Evolutionary conservation across 2,329 filamentous ascomycete species (phyloP), one percentile per base, ranked within the genome.

Genomic region (Xylaria sp.): DNA sequence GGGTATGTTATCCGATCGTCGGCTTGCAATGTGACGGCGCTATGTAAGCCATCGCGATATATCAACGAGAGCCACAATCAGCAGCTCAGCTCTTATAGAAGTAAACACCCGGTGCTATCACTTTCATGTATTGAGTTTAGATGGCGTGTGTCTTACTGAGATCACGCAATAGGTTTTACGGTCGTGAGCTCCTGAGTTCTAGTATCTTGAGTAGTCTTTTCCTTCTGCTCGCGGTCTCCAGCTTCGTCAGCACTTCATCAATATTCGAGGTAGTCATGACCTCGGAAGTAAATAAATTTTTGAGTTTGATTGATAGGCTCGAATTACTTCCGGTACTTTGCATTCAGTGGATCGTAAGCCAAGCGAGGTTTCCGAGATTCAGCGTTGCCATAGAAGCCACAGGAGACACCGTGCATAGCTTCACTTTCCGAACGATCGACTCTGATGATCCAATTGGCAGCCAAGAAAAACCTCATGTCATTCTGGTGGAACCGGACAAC

Each of bases 321-420:
- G 62, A 59, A 9, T 51, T 17, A 26, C 23, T 33, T 59, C 31
- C 13, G 54, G 33, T 10, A 1, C 33, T 17, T 33, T 59, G 44
- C 23, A 40, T 7, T 15, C 62, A 6, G 5, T 64, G 20, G 49
- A 56, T 23, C 23, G 23, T 23, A 23, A 48, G 11, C 36, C 65
- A n/a, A 66, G 63, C 11, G 66, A 69, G 46, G 36, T 63, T 11
- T 36, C 42, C 4, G 11, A 63, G 31, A 38, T 6, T 66, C 2
- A 38, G 10, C 17, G 33, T 65, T 17, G 62, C 46, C 26, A 65
- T 66, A 6, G 65, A 72, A 53, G 63, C 63, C 23, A 53, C 63
- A 17, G 40, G 38, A 2, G 17, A 71, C 49, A 71, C 58, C 33
- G 70, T 54, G 23, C 6, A 46, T 59, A 26, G 9, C 9, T 31